These are phyloP conservation scores for Ganoderma resinaceum DNA, from an alignment of 1,284 basidiomycete genomes.

Conservation along the genomic window DNA sequence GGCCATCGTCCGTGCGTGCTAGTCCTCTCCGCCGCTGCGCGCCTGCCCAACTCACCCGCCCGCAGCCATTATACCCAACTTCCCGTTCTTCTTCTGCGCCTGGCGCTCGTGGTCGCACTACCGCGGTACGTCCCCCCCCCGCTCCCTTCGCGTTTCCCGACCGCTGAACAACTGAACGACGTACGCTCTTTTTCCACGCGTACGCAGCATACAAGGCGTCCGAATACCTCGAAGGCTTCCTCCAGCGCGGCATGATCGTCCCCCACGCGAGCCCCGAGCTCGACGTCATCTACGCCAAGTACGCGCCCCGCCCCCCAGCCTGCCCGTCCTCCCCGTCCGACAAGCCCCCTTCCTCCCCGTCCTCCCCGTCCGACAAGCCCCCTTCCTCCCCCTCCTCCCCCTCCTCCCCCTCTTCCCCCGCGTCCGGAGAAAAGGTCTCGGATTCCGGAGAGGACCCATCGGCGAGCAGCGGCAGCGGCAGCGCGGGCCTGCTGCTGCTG, in stretches of 20 bases:
- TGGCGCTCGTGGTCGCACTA: conserved; percentile 88
- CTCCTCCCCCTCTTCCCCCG: neutral
- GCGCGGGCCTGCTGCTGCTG: conserved; percentile 48
- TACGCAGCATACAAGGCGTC: conserved; percentile 77
- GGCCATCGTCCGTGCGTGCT: conserved; percentile 70
- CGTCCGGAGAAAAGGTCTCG: neutral
- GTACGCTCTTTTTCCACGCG: too few species aligned
- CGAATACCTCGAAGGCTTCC: conserved; percentile 66
- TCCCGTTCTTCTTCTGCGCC: conserved; percentile 84
- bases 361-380: conserved; percentile 3
- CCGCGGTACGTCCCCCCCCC: conserved; percentile 56
- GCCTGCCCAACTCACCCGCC: neutral
- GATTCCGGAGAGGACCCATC: neutral
- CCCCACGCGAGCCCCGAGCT: conserved; percentile 60
- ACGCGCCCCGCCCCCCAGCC: conserved; percentile 34
- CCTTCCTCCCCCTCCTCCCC: neutral
- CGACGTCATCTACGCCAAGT: conserved; percentile 61
- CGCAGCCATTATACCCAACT: conserved; percentile 78
- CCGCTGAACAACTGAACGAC: neutral
- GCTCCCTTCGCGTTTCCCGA: neutral
- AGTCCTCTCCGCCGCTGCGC: neutral
- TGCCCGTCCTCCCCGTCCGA: too few species aligned
- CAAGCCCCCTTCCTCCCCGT: neutral
- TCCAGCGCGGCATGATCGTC: conserved; percentile 60
- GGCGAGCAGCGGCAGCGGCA: conserved; percentile 20